Percentiles rank a stretch among this genome's conserved stretches.
These are phyloP conservation scores for Penicillium concentricum DNA, from an alignment of 2,329 filamentous ascomycete genomes.

Conservation along the genomic window DNA sequence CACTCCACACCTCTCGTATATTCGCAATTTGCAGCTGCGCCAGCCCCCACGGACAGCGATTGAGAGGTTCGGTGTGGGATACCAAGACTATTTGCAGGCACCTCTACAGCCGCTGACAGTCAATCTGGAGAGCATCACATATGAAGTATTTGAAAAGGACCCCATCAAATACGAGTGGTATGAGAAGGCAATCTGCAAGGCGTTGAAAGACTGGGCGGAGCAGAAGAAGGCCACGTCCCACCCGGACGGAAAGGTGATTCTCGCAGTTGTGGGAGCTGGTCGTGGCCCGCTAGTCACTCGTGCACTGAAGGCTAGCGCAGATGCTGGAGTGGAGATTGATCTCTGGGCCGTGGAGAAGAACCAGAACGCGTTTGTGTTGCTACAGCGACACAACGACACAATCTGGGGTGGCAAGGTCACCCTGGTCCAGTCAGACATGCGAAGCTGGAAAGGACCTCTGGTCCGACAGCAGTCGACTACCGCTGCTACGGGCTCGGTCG, in stretches of 20 bases:
- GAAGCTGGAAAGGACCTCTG: slow-evolving; percentile 82
- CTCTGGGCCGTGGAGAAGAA: slow-evolving; percentile 98
- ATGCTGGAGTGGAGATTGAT: slow-evolving; percentile 73
- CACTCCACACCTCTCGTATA: slow-evolving; percentile 71
- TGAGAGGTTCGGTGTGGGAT: slow-evolving; percentile 67
- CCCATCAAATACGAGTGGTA: slow-evolving; percentile 98
- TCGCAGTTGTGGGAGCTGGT: slow-evolving; percentile 91
- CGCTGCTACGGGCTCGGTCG: slow-evolving; percentile 25
- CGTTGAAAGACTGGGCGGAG: slow-evolving; percentile 74
- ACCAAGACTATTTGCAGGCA: slow-evolving; percentile 94
- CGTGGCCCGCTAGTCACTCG: slow-evolving; percentile 89
- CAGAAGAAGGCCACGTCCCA: slow-evolving; percentile 73
- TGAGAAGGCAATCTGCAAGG: slow-evolving; percentile 76
- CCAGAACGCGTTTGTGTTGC: slow-evolving; percentile 91
- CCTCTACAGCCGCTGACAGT: slow-evolving; percentile 92
- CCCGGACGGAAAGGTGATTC: slow-evolving; percentile 68
- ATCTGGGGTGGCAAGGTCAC: slow-evolving; percentile 80
- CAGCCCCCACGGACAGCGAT: slow-evolving; percentile 66
- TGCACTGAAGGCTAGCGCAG: slow-evolving; percentile 74
- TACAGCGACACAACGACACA: slow-evolving; percentile 79
- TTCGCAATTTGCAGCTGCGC: slow-evolving; percentile 78
- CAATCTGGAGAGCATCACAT: slow-evolving; percentile 94
- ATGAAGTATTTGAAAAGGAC: slow-evolving; percentile 98
- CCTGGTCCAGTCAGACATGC: slow-evolving; percentile 95
- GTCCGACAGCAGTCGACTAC: slow-evolving; percentile 25